These are phyloP conservation scores for Vinca minor DNA, from an alignment of 257 asterid species.

Conservation along the genomic window DNA sequence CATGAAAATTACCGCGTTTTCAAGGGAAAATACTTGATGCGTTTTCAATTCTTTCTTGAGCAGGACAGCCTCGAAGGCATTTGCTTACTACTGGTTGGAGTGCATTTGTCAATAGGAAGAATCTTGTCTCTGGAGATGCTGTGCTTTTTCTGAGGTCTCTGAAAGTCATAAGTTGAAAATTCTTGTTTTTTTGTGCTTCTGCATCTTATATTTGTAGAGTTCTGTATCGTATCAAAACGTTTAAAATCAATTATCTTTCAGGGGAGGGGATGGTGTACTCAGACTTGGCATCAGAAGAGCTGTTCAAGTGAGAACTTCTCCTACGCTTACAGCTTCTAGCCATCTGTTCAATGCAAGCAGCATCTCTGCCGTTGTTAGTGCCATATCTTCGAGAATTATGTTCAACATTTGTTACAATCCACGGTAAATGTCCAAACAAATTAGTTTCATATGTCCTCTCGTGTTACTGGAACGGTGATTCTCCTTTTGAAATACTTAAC, in stretches of 20 bases:
- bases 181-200: not conserved
- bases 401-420: constrained; percentile 82
- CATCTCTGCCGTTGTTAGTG: constrained; percentile 48
- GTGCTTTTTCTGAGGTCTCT: constrained; percentile 80
- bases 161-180: constrained; percentile 7
- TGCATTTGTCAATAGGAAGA: constrained; percentile 91
- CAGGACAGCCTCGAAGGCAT: constrained; percentile 99
- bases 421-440: constrained; percentile 37
- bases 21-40: not conserved
- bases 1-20: not conserved
- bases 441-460: not conserved
- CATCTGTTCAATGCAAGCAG: constrained; percentile 52
- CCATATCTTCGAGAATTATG: constrained; percentile 43
- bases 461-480: not conserved
- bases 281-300: constrained; percentile 97
- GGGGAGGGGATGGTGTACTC: constrained; percentile 95
- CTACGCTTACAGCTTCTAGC: constrained; percentile 37
- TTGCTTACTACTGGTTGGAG: constrained; percentile 98
- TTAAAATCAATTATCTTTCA: constrained; percentile 20
- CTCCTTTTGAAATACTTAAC: not conserved
- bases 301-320: constrained; percentile 50
- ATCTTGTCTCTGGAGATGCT: constrained; percentile 90
- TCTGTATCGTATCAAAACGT: not conserved
- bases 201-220: constrained; percentile 1
- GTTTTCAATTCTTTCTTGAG: constrained; percentile 13